Percentiles rank a stretch among this genome's conserved stretches.
Evolutionary conservation across 768 basidiomycete genomes (phyloP).

Genomic region (Xerocomus potaroensis): DNA sequence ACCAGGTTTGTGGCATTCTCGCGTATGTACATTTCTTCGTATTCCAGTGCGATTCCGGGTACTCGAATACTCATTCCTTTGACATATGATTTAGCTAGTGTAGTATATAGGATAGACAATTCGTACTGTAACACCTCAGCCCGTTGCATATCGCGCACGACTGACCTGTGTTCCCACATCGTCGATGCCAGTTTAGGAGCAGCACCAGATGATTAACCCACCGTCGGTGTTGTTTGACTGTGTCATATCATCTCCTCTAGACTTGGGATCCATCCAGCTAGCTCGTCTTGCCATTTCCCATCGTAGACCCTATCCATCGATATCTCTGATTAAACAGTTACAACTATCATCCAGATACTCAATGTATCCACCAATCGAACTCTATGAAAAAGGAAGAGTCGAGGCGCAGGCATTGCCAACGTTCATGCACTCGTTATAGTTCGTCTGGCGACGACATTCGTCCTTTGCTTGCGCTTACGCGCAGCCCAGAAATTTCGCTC

Average conservation of each 20-base stretch:
- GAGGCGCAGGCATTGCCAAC: slow-evolving; percentile 54
- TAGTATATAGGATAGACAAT: too few relatives aligned
- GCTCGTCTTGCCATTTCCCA: slow-evolving; percentile 6
- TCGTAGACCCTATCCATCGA: slow-evolving; percentile 17
- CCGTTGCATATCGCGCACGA: too few relatives aligned
- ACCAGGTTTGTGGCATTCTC: too few relatives aligned
- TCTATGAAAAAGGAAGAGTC: slow-evolving; percentile 59
- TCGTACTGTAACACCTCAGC: too few relatives aligned
- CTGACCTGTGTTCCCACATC: too few relatives aligned
- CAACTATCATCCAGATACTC: slow-evolving; percentile 1
- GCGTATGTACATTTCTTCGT: too few relatives aligned
- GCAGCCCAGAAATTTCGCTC: neutral
- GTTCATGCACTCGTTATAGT: slow-evolving; percentile 72
- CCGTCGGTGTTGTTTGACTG: too few relatives aligned
- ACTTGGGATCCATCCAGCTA: neutral
- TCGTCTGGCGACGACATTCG: slow-evolving; percentile 23
- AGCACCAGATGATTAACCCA: too few relatives aligned
- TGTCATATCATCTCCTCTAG: too few relatives aligned
- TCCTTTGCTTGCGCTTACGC: neutral
- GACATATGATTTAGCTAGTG: too few relatives aligned
- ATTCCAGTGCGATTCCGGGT: too few relatives aligned
- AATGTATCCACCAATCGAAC: slow-evolving; percentile 69
- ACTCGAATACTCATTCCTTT: too few relatives aligned
- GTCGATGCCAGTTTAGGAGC: neutral
- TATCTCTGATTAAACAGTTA: slow-evolving; percentile 4